phyloP scores from a whole-genome alignment of 2,329 filamentous ascomycete species.

The Exophiala mesophila region DNA sequence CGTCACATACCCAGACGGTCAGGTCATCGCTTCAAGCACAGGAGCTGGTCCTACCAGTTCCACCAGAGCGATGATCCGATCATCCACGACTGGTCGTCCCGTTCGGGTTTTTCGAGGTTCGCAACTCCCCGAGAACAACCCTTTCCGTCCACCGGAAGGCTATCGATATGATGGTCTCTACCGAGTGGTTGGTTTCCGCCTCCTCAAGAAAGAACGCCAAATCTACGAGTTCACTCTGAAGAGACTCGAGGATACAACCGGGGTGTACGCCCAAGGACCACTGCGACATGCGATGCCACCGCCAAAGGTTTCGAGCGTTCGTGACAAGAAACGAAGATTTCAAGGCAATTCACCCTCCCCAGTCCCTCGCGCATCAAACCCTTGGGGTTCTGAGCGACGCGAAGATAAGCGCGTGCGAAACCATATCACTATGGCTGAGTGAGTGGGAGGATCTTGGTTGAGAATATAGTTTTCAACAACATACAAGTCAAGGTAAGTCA shows the following conservation, averaged over 20 bases:
- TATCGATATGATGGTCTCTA: conserved; percentile 58
- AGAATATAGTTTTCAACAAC: too few species aligned
- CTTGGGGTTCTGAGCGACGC: too few species aligned
- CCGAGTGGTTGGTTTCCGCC: conserved; percentile 36
- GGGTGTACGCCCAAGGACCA: conserved; percentile 15
- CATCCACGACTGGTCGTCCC: conserved; percentile 32
- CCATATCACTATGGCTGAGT: too few species aligned
- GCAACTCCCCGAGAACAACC: conserved; percentile 31
- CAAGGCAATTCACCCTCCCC: too few species aligned
- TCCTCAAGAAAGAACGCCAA: conserved; percentile 38
- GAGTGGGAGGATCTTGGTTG: too few species aligned
- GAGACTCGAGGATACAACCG: conserved; percentile 39
- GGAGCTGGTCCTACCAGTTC: conserved; percentile 29
- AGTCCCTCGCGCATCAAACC: too few species aligned
- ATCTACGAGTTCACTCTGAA: conserved; percentile 47
- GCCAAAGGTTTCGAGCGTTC: conserved; percentile 1
- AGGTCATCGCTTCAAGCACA: conserved; percentile 16
- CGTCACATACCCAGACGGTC: not conserved
- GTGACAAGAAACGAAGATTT: too few species aligned
- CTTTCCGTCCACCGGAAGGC: conserved; percentile 44
- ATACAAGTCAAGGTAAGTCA: too few species aligned
- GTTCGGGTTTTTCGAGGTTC: conserved; percentile 50
- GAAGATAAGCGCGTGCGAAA: too few species aligned
- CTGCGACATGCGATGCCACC: conserved; percentile 11
- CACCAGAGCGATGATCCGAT: conserved; percentile 43